Percentiles rank a stretch among this genome's conserved stretches.
Conservation (phyloP, 495 filamentous ascomycete species). For the Cladorrhinum samala region DNA sequence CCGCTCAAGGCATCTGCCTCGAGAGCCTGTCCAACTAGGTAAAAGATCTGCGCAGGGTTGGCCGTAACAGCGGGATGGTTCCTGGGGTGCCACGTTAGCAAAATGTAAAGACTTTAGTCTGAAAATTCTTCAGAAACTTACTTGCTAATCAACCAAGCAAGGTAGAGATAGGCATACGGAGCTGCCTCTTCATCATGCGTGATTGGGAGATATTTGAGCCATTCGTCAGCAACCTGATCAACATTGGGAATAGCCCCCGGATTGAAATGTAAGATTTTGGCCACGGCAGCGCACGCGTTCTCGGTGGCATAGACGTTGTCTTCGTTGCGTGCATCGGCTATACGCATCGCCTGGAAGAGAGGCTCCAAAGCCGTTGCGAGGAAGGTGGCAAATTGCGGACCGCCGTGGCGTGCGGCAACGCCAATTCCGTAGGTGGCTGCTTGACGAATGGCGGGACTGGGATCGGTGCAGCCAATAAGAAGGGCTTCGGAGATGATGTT, state of each 20-base stretch:
- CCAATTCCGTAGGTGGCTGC: conserved; percentile 95
- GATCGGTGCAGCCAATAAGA: conserved; percentile 72
- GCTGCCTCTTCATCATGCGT: conserved; percentile 96
- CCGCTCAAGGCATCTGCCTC: conserved; percentile 88
- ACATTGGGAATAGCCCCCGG: conserved; percentile 62
- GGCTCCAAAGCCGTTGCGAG: conserved; percentile 68
- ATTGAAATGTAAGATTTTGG: conserved; percentile 92
- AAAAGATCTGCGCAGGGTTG: conserved; percentile 72
- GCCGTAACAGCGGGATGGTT: conserved; percentile 77
- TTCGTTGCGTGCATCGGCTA: conserved; percentile 74
- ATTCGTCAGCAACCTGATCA: conserved; percentile 66
- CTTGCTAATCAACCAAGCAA: conserved; percentile 88
- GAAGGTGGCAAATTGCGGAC: conserved; percentile 75
- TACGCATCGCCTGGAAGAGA: conserved; percentile 75
- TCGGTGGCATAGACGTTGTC: conserved; percentile 95
- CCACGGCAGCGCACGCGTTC: conserved; percentile 94
- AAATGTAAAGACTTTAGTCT: background rate
- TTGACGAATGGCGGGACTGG: conserved; percentile 86
- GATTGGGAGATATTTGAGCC: conserved; percentile 86
- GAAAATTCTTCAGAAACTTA: conserved; percentile 57
- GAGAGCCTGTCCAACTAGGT: conserved; percentile 76
- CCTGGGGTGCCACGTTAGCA: conserved; percentile 38
- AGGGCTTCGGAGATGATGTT: conserved; percentile 80
- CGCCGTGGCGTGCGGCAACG: conserved; percentile 91
- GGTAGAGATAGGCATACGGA: conserved; percentile 90